These are phyloP conservation scores for Hamigera avellanea DNA, from an alignment of 495 filamentous ascomycete genomes.

Conservation along the genomic window DNA sequence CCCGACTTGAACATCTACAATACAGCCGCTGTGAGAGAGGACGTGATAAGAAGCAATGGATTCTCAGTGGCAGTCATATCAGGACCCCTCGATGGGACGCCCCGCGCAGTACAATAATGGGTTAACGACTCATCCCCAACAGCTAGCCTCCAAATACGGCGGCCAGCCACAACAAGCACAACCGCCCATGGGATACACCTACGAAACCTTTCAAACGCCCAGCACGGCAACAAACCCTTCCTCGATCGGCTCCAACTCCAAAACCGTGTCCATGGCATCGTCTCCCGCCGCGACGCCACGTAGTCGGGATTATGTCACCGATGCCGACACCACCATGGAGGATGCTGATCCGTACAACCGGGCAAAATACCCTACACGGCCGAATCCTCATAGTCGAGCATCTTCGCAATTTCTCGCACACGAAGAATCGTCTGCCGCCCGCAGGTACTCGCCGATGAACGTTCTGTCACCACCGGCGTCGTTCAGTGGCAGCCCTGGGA, in stretches of 20 bases:
- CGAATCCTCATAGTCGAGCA: constrained; percentile 50
- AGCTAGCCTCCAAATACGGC: constrained; percentile 29
- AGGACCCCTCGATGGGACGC: constrained; percentile 33
- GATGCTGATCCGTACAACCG: constrained; percentile 78
- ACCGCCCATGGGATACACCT: constrained; percentile 56
- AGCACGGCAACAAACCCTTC: constrained; percentile 30
- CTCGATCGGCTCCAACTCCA: constrained; percentile 41
- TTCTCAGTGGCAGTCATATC: constrained; percentile 41
- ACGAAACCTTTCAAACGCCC: constrained; percentile 57
- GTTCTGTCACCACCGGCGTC: constrained; percentile 52
- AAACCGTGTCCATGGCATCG: constrained; percentile 42
- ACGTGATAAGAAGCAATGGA: constrained; percentile 26
- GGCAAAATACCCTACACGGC: constrained; percentile 64
- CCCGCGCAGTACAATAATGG: constrained; percentile 31
- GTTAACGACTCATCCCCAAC: constrained; percentile 28
- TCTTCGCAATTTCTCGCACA: constrained; percentile 55
- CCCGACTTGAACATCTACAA: constrained; percentile 2
- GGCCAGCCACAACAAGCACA: constrained; percentile 42
- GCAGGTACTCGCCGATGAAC: constrained; percentile 94
- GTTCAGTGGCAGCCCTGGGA: constrained; percentile 43
- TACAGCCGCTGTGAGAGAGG: constrained; percentile 1
- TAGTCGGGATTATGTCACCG: constrained; percentile 53
- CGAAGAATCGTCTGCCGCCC: constrained; percentile 72
- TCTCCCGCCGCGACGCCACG: constrained; percentile 58
- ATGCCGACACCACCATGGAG: constrained; percentile 83